These are phyloP conservation scores for Neurospora sublineolata DNA, from an alignment of 495 filamentous ascomycete genomes.

Conservation along the genomic window DNA sequence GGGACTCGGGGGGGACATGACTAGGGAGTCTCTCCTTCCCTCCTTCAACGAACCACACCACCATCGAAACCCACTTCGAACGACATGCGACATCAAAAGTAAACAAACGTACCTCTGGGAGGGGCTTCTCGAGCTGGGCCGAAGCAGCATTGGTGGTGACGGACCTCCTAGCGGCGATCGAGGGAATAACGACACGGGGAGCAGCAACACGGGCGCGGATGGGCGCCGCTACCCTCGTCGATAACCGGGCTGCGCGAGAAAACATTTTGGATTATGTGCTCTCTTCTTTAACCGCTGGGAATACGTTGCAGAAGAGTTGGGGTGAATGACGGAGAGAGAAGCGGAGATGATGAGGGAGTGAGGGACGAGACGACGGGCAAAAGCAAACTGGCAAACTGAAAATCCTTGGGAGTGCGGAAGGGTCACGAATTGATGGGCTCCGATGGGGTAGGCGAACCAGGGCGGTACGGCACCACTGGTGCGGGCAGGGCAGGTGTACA, in stretches of 20 bases:
- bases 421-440: not conserved
- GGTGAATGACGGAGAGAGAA: not conserved
- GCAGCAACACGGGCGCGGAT: conserved; percentile 24
- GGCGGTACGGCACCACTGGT: not conserved
- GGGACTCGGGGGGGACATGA: not conserved
- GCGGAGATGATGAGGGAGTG: not conserved
- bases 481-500: not conserved
- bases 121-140: conserved; percentile 76
- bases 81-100: not conserved
- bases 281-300: not conserved
- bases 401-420: not conserved
- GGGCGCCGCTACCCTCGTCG: conserved; percentile 31
- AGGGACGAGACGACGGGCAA: not conserved
- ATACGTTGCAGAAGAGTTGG: not conserved
- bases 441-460: not conserved
- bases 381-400: not conserved
- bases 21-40: not conserved
- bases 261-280: conserved; percentile 30
- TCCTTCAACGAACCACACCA: not conserved
- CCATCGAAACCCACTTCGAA: not conserved
- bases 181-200: conserved; percentile 38
- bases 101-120: conserved; percentile 47
- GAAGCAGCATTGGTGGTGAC: conserved; percentile 94
- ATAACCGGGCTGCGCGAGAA: conserved; percentile 38
- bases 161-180: conserved; percentile 40